Conservation (phyloP, 2,329 filamentous ascomycete genomes). For the Nigrograna mackinnonii region DNA sequence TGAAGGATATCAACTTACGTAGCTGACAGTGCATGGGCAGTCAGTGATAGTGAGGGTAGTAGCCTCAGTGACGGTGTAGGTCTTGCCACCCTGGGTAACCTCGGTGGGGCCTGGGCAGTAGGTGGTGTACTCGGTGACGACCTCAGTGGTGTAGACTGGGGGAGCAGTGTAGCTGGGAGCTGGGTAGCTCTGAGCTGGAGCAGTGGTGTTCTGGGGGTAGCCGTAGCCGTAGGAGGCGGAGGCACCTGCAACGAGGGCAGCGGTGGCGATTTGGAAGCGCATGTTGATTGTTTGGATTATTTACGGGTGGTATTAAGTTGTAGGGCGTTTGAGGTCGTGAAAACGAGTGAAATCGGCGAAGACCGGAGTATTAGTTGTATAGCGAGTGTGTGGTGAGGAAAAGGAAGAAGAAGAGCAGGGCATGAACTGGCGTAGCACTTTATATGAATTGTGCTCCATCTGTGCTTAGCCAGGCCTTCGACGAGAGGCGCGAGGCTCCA, state of each 20-base stretch:
- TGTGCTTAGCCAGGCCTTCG: constrained; percentile 27
- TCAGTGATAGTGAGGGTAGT: constrained; percentile 34
- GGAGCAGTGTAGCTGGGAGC: too few species aligned
- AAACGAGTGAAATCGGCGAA: constrained; percentile 47
- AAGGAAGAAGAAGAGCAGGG: constrained; percentile 15
- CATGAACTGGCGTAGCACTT: constrained; percentile 26
- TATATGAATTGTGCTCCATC: constrained; percentile 34
- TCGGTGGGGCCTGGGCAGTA: constrained; percentile 26
- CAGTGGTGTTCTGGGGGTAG: too few species aligned
- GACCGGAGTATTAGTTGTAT: constrained; percentile 39
- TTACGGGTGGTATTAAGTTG: constrained; percentile 38
- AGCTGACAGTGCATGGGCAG: constrained; percentile 28
- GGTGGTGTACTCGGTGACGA: constrained; percentile 26
- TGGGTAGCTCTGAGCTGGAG: too few species aligned
- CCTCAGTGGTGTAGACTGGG: constrained; percentile 31
- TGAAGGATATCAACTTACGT: too few species aligned
- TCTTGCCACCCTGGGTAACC: constrained; percentile 27
- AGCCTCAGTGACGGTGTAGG: constrained; percentile 36
- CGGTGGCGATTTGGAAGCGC: constrained; percentile 38
- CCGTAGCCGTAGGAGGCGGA: constrained; percentile 13
- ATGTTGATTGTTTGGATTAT: constrained; percentile 43
- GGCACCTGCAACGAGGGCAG: constrained; percentile 33
- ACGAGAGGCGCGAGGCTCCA: constrained; percentile 9
- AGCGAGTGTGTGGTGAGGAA: constrained; percentile 43
- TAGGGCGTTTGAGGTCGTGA: constrained; percentile 27